Evolutionary conservation across 2,329 filamentous ascomycete genomes (phyloP).

Genomic region (Diplocarpon mali): DNA sequence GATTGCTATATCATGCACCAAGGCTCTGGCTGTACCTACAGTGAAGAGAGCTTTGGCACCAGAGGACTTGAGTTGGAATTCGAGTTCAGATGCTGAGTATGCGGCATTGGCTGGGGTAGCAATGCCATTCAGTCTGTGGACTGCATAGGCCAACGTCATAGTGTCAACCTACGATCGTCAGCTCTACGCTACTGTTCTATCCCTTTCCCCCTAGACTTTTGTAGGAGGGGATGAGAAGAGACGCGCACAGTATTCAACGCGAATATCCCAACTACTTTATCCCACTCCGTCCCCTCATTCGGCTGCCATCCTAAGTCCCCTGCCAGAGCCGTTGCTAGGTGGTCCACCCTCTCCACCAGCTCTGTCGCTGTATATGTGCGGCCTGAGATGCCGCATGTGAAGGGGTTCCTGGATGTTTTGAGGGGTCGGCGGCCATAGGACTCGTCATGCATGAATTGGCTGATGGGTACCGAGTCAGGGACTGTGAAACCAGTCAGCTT

Average conservation of each 20-base stretch:
- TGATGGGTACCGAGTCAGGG: conserved; percentile 57
- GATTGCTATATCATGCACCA: conserved; percentile 4
- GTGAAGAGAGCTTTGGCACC: conserved; percentile 66
- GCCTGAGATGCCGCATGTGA: conserved; percentile 65
- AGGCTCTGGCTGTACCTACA: conserved; percentile 39
- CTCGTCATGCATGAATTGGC: conserved; percentile 68
- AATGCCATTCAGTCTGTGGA: conserved; percentile 64
- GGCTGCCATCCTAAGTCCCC: conserved; percentile 62
- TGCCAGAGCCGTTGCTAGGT: conserved; percentile 54
- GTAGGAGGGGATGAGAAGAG: background rate
- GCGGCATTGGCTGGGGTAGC: conserved; percentile 75
- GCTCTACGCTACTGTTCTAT: background rate
- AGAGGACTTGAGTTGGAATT: conserved; percentile 71
- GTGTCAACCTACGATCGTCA: conserved; percentile 54
- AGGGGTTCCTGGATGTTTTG: conserved; percentile 54
- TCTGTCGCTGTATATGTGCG: conserved; percentile 53
- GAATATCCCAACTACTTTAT: conserved; percentile 68
- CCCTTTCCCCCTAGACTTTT: background rate
- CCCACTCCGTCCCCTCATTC: conserved; percentile 65
- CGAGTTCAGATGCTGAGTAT: conserved; percentile 73
- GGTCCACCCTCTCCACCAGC: conserved; percentile 53
- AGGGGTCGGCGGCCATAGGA: conserved; percentile 55
- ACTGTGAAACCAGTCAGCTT: background rate
- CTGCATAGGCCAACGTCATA: conserved; percentile 59
- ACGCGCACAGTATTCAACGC: conserved; percentile 63